phyloP scores from a whole-genome alignment of 2,329 filamentous ascomycete genomes.

The Dendrostoma leiphaemia region DNA sequence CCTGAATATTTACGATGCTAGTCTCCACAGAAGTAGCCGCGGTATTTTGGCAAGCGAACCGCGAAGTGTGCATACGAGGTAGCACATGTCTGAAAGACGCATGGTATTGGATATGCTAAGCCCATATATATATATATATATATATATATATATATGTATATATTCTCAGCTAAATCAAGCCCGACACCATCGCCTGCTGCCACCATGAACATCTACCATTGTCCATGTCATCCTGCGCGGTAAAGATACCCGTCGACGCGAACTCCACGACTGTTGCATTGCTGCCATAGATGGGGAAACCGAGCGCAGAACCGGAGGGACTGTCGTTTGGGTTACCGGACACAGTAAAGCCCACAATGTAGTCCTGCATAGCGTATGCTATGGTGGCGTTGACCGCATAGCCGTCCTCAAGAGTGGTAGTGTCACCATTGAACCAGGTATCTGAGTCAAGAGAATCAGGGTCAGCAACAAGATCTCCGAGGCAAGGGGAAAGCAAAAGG shows the following conservation, averaged over 20 bases:
- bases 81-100: too few species aligned
- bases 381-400: conserved; percentile 27
- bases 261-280: conserved; percentile 21
- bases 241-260: conserved; percentile 17
- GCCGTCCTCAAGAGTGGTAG: conserved; percentile 24
- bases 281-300: conserved; percentile 26
- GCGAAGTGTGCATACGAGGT: too few species aligned
- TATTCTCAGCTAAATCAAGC: conserved; percentile 20
- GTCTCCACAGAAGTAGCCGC: too few species aligned
- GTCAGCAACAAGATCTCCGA: too few species aligned
- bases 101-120: too few species aligned
- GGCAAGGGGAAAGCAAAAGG: neutral
- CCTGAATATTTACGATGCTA: too few species aligned
- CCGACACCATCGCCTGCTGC: conserved; percentile 28
- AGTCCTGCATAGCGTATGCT: conserved; percentile 33
- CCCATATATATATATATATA: too few species aligned
- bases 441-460: too few species aligned
- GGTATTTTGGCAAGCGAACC: too few species aligned
- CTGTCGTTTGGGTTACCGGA: conserved; percentile 29
- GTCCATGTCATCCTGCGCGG: conserved; percentile 24
- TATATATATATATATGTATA: too few species aligned
- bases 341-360: conserved; percentile 32
- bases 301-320: conserved; percentile 2
- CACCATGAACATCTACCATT: conserved; percentile 33
- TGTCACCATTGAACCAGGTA: conserved; percentile 36